These are phyloP conservation scores for Penicillium expansum DNA, from an alignment of 2,329 filamentous ascomycete genomes.

Conservation along the genomic window DNA sequence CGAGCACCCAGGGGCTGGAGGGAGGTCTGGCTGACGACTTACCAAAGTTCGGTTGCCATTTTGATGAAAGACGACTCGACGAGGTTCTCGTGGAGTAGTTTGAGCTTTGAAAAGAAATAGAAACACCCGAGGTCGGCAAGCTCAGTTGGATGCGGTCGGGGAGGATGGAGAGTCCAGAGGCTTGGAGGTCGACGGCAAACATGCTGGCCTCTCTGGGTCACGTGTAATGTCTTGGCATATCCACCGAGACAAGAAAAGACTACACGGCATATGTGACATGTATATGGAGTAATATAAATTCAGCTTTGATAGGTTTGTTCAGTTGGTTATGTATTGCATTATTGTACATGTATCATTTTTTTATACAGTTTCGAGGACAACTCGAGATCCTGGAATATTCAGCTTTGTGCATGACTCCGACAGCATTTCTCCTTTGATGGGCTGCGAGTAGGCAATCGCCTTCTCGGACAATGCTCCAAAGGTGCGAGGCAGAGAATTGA, in stretches of 20 bases:
- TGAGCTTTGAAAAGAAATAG: conserved; percentile 19
- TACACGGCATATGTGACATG: conserved; percentile 2
- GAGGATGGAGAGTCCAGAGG: conserved; percentile 29
- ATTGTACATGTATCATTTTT: not conserved
- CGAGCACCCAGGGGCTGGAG: conserved; percentile 32
- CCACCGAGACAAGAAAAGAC: not conserved
- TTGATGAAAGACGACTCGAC: conserved; percentile 40
- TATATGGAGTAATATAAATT: not conserved
- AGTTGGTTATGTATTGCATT: not conserved
- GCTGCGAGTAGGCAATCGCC: conserved; percentile 35
- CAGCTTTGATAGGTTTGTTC: not conserved
- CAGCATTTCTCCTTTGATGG: conserved; percentile 5
- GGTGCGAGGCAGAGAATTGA: conserved; percentile 28
- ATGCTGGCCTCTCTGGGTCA: conserved; percentile 35
- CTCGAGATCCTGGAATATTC: conserved; percentile 34
- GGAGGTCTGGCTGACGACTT: conserved; percentile 49
- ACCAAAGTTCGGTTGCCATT: conserved; percentile 83
- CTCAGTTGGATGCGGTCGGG: conserved; percentile 25
- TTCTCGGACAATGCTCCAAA: conserved; percentile 44
- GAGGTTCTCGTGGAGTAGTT: conserved; percentile 13
- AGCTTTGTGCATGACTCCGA: conserved; percentile 33
- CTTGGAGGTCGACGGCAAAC: conserved; percentile 36
- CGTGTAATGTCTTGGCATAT: conserved; percentile 33
- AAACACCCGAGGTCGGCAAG: conserved; percentile 18
- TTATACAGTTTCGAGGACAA: conserved; percentile 19